Percentiles rank a stretch among this genome's conserved stretches.
These are phyloP conservation scores for Leccinum boreale DNA, from an alignment of 768 basidiomycete genomes.

Conservation along the genomic window DNA sequence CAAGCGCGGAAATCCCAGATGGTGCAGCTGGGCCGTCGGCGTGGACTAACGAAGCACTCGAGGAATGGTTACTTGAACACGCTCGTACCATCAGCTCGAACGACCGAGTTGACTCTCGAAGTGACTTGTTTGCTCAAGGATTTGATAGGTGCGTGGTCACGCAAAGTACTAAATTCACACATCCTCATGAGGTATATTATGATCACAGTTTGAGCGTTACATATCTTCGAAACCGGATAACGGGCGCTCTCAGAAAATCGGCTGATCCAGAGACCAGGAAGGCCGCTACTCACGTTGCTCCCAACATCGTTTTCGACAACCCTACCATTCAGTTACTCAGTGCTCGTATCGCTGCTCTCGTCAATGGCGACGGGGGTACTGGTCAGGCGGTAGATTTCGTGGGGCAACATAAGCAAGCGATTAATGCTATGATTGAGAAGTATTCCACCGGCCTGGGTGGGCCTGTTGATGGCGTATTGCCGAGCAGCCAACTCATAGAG, in stretches of 20 bases:
- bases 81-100: conserved; percentile 12
- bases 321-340: conserved; percentile 40
- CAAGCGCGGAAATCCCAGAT: conserved; percentile 16
- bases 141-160: conserved; percentile 35
- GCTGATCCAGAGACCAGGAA: conserved; percentile 27
- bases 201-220: conserved; percentile 28
- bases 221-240: conserved; percentile 24
- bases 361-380: neutral
- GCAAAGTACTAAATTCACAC: neutral
- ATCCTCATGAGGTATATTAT: neutral
- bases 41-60: conserved; percentile 23
- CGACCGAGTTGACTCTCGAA: conserved; percentile 2
- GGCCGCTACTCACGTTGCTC: conserved; percentile 24
- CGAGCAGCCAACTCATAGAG: conserved; percentile 1
- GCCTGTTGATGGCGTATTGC: conserved; percentile 9
- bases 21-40: conserved; percentile 20
- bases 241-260: conserved; percentile 29
- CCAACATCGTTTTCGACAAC: conserved; percentile 35
- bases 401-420: conserved; percentile 17
- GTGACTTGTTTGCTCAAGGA: conserved; percentile 34
- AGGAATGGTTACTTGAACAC: conserved; percentile 29
- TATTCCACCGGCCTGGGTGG: conserved; percentile 26
- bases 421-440: conserved; percentile 40
- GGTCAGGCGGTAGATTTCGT: neutral
- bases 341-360: conserved; percentile 14